Conservation (phyloP, 495 filamentous ascomycete genomes). For the Ramalina intermedia region DNA sequence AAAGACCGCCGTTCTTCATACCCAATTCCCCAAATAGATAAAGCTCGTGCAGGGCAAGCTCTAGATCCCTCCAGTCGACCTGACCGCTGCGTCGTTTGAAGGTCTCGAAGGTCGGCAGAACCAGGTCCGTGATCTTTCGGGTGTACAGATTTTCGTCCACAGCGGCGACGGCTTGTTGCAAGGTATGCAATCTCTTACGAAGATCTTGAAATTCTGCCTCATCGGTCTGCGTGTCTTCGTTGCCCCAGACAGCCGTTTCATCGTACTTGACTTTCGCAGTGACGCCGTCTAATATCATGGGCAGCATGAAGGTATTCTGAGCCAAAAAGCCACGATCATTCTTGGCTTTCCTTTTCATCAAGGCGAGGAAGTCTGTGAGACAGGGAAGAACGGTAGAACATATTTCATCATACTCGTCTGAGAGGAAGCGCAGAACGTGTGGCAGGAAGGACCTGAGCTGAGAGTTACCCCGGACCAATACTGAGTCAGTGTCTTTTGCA, state of each 20-base stretch:
- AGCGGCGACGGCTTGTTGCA: slow-evolving; percentile 79
- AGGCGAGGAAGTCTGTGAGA: slow-evolving; percentile 75
- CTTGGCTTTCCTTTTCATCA: slow-evolving; percentile 66
- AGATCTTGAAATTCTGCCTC: slow-evolving; percentile 98
- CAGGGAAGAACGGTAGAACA: slow-evolving; percentile 88
- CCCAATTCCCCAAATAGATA: slow-evolving; percentile 90
- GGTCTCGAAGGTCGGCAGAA: slow-evolving; percentile 66
- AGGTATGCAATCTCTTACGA: slow-evolving; percentile 67
- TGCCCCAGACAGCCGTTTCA: slow-evolving; percentile 84
- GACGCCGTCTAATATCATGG: slow-evolving; percentile 77
- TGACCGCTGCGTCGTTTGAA: slow-evolving; percentile 53
- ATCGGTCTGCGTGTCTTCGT: slow-evolving; percentile 87
- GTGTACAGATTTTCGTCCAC: slow-evolving; percentile 78
- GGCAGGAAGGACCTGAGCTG: slow-evolving; percentile 69
- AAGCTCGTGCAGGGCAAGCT: slow-evolving; percentile 93
- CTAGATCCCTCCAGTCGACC: slow-evolving; percentile 88
- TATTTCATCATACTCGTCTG: slow-evolving; percentile 95
- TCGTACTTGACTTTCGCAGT: slow-evolving; percentile 94
- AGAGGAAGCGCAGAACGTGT: slow-evolving; percentile 79
- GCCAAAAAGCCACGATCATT: slow-evolving; percentile 41
- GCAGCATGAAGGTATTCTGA: slow-evolving; percentile 62
- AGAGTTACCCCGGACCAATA: slow-evolving; percentile 14
- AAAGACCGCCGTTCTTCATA: slow-evolving; percentile 68
- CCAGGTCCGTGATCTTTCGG: slow-evolving; percentile 67
- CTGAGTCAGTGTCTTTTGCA: slow-evolving; percentile 7